Percentiles rank a stretch among this genome's conserved stretches.
phyloP scores from a whole-genome alignment of 2,329 filamentous ascomycete species.

The Purpureocillium lavendulum region DNA sequence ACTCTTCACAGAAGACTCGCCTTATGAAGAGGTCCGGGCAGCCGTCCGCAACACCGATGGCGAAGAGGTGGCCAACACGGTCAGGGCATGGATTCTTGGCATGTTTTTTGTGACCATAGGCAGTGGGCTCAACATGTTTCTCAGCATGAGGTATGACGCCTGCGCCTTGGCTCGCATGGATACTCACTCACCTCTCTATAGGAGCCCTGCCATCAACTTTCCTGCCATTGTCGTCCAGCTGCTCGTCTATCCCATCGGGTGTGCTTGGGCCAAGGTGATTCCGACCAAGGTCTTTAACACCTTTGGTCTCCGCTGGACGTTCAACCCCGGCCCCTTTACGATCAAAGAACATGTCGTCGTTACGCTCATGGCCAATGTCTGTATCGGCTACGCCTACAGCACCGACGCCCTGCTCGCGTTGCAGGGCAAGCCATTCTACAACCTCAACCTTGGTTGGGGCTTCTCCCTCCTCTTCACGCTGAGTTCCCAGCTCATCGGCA shows the following conservation, averaged over 20 bases:
- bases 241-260: constrained; percentile 34
- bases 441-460: constrained; percentile 40
- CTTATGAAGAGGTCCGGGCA: constrained; percentile 11
- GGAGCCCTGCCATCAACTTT: constrained; percentile 26
- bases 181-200: constrained; percentile 12
- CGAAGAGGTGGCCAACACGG: constrained; percentile 21
- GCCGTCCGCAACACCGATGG: constrained; percentile 34
- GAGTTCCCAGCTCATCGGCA: constrained; percentile 52
- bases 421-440: constrained; percentile 28
- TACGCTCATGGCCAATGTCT: constrained; percentile 46
- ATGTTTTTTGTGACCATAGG: constrained; percentile 36
- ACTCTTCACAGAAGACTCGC: constrained; percentile 17
- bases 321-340: constrained; percentile 41
- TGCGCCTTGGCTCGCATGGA: constrained; percentile 20
- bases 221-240: constrained; percentile 29
- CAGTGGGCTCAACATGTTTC: constrained; percentile 37
- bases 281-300: constrained; percentile 30
- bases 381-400: constrained; percentile 34
- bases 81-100: constrained; percentile 36
- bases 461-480: constrained; percentile 50
- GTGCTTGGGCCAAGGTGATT: constrained; percentile 31
- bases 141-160: constrained; percentile 10
- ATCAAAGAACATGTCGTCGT: constrained; percentile 46
- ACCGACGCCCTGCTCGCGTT: constrained; percentile 34
- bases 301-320: constrained; percentile 32